Base-by-base conservation (phyloP, 2,329 filamentous ascomycete species). In the Coniochaeta pulveracea region DNA sequence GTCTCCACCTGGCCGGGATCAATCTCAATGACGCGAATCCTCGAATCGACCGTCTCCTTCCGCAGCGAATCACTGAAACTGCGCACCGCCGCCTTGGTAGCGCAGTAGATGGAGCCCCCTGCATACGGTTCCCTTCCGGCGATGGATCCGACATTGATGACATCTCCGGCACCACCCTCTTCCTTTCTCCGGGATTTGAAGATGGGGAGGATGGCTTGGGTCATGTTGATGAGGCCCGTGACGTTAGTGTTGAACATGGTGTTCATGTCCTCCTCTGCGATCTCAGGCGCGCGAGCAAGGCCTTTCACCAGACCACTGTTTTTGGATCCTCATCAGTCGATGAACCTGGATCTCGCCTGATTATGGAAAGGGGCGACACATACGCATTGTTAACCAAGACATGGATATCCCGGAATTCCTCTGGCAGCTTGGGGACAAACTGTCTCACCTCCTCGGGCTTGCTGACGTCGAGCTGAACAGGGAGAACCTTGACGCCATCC, bases 381-480 rank as follows among this genome's bases (percentile, higher is more conserved):
- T 58, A 93, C 85, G 89, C 89, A 66, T 96, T 96, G 63, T 98
- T 98, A 17, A 98, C 85, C 38, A 98, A 61, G 3, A 96, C 71
- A 54, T 96, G 75, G 43, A 96, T 81, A 17, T 85, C 76, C 54
- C 72, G 76, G 63, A 85, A 96, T 51, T 86, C 88, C 40, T 76
- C 73, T 0, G 89, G 88, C 47, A 96, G 58, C 25, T 65, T 70
- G 2, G 58, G 61, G 10, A 95, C 77, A 50, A 96, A 89, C 25
- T 59, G 61, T 34, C 69, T 67, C 4, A 96, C 71, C 50, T 91
- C 77, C 3, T 77, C 72, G 0, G 83, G 66, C 37, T 82, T 80
- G 63, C 82, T 88, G 35, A 98, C 80, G 55, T 98, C 91, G 34
- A 96, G 69, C 63, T 85, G 78, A 9, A 91, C 75, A 2, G 86